Conservation (phyloP, 1,284 basidiomycete species). For the Exobasidium rhododendri region DNA sequence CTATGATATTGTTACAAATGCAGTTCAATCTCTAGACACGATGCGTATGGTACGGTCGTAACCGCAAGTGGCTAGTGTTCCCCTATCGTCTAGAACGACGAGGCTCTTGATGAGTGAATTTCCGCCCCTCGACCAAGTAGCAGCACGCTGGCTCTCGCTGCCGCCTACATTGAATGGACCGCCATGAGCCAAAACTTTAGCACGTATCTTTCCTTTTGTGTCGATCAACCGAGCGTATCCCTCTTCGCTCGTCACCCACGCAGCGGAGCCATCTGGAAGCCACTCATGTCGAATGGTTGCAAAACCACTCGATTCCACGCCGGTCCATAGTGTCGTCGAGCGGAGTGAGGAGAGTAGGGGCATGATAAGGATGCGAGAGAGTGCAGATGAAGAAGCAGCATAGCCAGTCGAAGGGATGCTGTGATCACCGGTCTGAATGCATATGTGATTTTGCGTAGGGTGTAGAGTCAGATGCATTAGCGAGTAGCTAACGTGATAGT, state of each 20-base stretch:
- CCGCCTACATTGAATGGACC: not conserved
- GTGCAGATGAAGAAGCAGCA: conserved; percentile 12
- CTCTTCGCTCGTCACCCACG: conserved; percentile 47
- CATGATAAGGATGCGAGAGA: conserved; percentile 37
- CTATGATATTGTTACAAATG: not conserved
- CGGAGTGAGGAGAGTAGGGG: conserved; percentile 26
- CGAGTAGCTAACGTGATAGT: conserved; percentile 44
- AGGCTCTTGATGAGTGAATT: conserved; percentile 49
- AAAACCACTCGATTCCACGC: conserved; percentile 28
- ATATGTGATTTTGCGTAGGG: conserved; percentile 33
- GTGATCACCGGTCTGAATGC: conserved; percentile 46
- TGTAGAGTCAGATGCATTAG: conserved; percentile 43
- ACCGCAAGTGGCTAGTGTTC: conserved; percentile 37
- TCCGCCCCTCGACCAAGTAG: conserved; percentile 39
- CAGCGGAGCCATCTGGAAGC: conserved; percentile 28
- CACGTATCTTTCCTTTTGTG: conserved; percentile 29
- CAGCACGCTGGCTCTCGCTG: conserved; percentile 15
- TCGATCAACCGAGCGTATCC: conserved; percentile 41
- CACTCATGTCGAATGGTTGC: conserved; percentile 35
- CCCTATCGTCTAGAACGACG: conserved; percentile 26
- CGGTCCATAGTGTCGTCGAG: conserved; percentile 38
- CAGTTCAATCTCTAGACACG: not conserved
- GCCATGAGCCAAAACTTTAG: conserved; percentile 32
- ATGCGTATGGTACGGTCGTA: conserved; percentile 28
- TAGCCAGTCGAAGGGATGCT: conserved; percentile 17